These are phyloP conservation scores for Ascochyta pisi DNA, from an alignment of 2,329 filamentous ascomycete genomes.

Conservation along the genomic window DNA sequence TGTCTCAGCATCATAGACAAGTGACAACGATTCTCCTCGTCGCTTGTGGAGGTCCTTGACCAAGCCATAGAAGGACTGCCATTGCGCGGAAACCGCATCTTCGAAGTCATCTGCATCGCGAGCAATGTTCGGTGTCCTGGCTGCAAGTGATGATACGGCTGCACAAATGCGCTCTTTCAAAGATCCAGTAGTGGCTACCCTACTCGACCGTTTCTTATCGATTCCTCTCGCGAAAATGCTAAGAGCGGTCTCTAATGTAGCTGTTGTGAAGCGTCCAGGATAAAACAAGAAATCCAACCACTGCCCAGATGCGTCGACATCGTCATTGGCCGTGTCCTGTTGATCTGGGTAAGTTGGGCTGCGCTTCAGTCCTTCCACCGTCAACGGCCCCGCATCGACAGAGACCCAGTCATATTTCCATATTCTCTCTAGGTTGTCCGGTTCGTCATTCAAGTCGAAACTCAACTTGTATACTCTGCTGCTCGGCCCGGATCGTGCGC, in stretches of 20 bases:
- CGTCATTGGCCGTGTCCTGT: slow-evolving; percentile 42
- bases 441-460: slow-evolving; percentile 71
- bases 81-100: slow-evolving; percentile 77
- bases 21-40: slow-evolving; percentile 78
- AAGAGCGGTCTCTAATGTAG: slow-evolving; percentile 83
- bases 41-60: slow-evolving; percentile 86
- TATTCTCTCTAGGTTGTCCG: slow-evolving; percentile 66
- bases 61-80: slow-evolving; percentile 88
- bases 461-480: slow-evolving; percentile 73
- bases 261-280: slow-evolving; percentile 79
- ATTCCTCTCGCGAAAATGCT: slow-evolving; percentile 77
- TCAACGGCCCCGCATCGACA: slow-evolving; percentile 53
- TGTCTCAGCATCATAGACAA: slow-evolving; percentile 74
- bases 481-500: slow-evolving; percentile 63
- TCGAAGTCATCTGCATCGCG: slow-evolving; percentile 80
- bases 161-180: slow-evolving; percentile 79
- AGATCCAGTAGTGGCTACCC: slow-evolving; percentile 54
- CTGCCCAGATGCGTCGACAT: slow-evolving; percentile 69
- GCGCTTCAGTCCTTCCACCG: slow-evolving; percentile 49
- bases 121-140: slow-evolving; percentile 67
- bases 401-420: slow-evolving; percentile 67
- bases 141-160: slow-evolving; percentile 72
- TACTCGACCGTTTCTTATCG: slow-evolving; percentile 34
- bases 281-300: slow-evolving; percentile 86
- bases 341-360: slow-evolving; percentile 49